These are phyloP conservation scores for Tuber microsphaerosporum DNA, from an alignment of 495 filamentous ascomycete species.

Conservation along the genomic window DNA sequence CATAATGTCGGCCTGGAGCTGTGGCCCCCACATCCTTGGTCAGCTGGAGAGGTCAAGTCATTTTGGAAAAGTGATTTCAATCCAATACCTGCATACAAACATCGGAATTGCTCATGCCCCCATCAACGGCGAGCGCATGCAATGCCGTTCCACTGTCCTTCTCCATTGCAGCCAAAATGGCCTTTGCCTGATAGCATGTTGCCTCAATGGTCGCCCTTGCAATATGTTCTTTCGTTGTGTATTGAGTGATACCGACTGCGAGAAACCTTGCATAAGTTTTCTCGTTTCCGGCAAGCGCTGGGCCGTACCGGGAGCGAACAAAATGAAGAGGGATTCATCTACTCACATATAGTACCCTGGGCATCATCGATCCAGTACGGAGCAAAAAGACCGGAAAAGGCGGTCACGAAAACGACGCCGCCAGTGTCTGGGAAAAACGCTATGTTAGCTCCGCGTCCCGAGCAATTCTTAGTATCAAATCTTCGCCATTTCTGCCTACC, in stretches of 20 bases:
- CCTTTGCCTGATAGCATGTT: conserved; percentile 90
- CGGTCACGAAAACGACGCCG: conserved; percentile 89
- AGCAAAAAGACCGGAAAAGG: conserved; percentile 90
- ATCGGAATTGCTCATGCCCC: conserved; percentile 89
- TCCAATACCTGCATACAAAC: conserved; percentile 77
- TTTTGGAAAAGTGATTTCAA: conserved; percentile 9
- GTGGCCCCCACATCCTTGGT: conserved; percentile 12
- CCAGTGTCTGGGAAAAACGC: conserved; percentile 57
- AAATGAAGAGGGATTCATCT: neutral
- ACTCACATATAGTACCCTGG: conserved; percentile 77
- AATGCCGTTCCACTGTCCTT: conserved; percentile 76
- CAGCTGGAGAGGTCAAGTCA: conserved; percentile 5
- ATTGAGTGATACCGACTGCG: conserved; percentile 78
- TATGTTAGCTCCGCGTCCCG: neutral
- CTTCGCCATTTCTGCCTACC: conserved; percentile 15
- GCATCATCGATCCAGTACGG: conserved; percentile 99
- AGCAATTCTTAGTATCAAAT: neutral
- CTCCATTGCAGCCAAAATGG: conserved; percentile 91
- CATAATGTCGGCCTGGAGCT: conserved; percentile 86
- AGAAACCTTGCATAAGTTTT: conserved; percentile 12
- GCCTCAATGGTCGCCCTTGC: conserved; percentile 91
- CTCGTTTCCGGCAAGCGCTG: neutral
- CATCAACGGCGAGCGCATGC: conserved; percentile 75
- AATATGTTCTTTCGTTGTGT: conserved; percentile 83
- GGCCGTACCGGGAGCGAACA: conserved; percentile 18